A percentile compares a stretch with the other conserved stretches of the same genome.
Conservation (phyloP, 305 asterid genomes). For the Fraxinus ornus region DNA sequence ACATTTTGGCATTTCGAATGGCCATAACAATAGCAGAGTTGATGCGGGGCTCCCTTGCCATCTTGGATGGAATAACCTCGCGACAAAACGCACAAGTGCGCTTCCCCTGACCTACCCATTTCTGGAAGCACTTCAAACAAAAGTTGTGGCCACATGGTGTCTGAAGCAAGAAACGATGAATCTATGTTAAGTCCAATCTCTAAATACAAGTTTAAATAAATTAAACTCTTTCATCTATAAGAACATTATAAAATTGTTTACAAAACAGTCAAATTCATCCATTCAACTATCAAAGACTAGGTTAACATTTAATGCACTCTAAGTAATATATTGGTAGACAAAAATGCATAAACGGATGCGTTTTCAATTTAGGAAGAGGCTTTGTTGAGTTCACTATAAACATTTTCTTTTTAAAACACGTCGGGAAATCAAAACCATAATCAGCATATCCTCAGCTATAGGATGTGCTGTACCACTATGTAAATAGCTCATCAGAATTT, state of each 20-base stretch:
- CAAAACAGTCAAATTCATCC: neutral
- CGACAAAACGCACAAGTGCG: slow-evolving; percentile 79
- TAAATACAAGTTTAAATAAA: neutral
- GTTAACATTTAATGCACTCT: neutral
- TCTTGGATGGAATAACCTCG: slow-evolving; percentile 54
- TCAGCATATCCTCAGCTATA: neutral
- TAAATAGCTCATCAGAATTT: neutral
- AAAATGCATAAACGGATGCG: neutral
- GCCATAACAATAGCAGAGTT: slow-evolving; percentile 82
- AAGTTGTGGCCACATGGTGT: slow-evolving; percentile 97
- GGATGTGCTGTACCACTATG: neutral
- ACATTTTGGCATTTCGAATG: slow-evolving; percentile 64
- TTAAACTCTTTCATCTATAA: neutral
- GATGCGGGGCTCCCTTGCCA: slow-evolving; percentile 81
- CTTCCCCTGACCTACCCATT: slow-evolving; percentile 57
- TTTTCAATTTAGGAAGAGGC: neutral
- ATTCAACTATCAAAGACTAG: neutral
- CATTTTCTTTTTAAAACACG: neutral
- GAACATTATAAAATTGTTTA: neutral
- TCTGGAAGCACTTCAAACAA: slow-evolving; percentile 83
- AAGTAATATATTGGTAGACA: neutral
- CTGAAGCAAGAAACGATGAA: slow-evolving; percentile 38
- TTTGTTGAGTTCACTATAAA: neutral
- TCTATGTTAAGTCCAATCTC: neutral
- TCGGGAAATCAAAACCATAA: neutral